Conservation (phyloP, 768 basidiomycete genomes). For the Lanmaoa pseudosensibilis region DNA sequence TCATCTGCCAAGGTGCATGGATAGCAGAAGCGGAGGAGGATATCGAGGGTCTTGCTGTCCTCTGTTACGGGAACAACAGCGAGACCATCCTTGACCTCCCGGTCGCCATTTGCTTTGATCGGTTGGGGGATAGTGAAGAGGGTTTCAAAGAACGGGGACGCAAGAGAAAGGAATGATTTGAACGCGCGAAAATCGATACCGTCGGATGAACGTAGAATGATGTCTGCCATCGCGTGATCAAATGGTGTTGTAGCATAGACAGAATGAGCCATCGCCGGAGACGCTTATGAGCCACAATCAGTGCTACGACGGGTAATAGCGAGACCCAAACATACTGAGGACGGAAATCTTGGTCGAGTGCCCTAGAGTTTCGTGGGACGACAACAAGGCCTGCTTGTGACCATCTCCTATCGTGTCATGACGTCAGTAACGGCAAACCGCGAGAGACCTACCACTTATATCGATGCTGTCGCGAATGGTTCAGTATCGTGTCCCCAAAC, state of each 20-base stretch:
- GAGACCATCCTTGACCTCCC: constrained; percentile 17
- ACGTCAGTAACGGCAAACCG: too few species aligned
- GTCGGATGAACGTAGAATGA: constrained; percentile 28
- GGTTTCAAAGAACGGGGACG: constrained; percentile 34
- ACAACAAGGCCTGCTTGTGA: too few species aligned
- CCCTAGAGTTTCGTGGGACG: background rate
- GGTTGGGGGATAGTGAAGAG: constrained; percentile 35
- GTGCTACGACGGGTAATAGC: background rate
- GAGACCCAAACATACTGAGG: background rate
- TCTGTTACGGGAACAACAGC: constrained; percentile 20
- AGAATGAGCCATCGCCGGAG: background rate
- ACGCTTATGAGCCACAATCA: background rate
- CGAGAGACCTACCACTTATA: too few species aligned
- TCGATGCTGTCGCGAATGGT: too few species aligned
- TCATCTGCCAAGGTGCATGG: too few species aligned
- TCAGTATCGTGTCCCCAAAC: too few species aligned
- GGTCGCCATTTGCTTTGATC: background rate
- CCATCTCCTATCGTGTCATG: too few species aligned
- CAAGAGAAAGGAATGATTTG: constrained; percentile 31
- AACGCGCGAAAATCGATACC: constrained; percentile 31
- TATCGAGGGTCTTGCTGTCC: constrained; percentile 21
- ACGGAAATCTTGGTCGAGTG: background rate
- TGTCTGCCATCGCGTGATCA: constrained; percentile 20
- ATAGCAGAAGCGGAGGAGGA: constrained; percentile 28
- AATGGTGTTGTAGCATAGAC: constrained; percentile 12